Percentiles rank a stretch among this genome's conserved stretches.
These are phyloP conservation scores for Paragyromitra xinjiangensis DNA, from an alignment of 495 filamentous ascomycete species.

Conservation along the genomic window DNA sequence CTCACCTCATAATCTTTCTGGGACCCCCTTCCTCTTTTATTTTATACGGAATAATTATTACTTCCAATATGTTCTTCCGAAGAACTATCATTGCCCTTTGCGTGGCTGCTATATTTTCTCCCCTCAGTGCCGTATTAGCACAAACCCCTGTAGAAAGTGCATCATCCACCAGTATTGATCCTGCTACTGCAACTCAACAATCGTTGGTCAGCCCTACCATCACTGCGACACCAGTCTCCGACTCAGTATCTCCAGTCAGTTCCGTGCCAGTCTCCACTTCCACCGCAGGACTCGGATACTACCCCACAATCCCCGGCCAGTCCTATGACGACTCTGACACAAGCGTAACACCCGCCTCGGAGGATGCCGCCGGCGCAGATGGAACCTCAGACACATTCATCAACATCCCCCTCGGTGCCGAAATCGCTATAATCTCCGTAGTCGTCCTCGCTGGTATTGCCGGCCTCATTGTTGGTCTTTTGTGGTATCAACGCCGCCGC, in stretches of 20 bases:
- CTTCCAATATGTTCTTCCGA: constrained; percentile 41
- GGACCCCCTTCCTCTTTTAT: background rate
- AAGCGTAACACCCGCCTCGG: constrained; percentile 19
- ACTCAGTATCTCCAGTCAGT: constrained; percentile 11
- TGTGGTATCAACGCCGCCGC: constrained; percentile 55
- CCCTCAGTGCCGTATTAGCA: constrained; percentile 41
- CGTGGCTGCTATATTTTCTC: constrained; percentile 37
- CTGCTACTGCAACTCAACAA: constrained; percentile 1
- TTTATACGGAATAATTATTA: constrained; percentile 10
- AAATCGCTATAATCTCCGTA: constrained; percentile 55
- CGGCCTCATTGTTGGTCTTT: constrained; percentile 39
- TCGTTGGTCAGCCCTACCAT: constrained; percentile 4
- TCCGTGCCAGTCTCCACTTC: constrained; percentile 11
- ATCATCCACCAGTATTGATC: background rate
- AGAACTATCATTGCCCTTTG: constrained; percentile 40
- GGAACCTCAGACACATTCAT: constrained; percentile 55
- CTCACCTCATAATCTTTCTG: background rate
- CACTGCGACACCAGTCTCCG: constrained; percentile 13
- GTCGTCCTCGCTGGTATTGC: constrained; percentile 53
- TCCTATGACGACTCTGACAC: constrained; percentile 33
- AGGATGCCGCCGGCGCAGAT: constrained; percentile 46
- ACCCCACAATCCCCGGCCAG: constrained; percentile 39
- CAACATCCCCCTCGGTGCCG: constrained; percentile 53
- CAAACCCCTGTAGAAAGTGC: constrained; percentile 10
- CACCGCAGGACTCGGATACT: constrained; percentile 43